Conservation (phyloP, 2,329 filamentous ascomycete genomes). For the Fusarium chuoi region DNA sequence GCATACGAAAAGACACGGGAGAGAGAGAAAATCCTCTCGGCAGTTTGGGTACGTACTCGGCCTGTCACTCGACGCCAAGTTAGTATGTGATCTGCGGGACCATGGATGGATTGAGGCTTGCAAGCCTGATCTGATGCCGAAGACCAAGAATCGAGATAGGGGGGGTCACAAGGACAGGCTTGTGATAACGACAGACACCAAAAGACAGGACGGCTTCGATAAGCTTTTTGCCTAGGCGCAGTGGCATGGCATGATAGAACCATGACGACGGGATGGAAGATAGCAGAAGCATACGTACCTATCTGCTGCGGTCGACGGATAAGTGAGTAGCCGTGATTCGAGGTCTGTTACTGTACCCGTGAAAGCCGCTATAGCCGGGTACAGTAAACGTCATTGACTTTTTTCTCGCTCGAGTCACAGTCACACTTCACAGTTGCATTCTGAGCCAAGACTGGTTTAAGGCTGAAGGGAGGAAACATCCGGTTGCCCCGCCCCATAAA, state of each 20-base stretch:
- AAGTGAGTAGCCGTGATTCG: not conserved
- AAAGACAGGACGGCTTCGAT: not conserved
- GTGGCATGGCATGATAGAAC: slow-evolving; percentile 2
- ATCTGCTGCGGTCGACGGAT: not conserved
- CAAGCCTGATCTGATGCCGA: slow-evolving; percentile 12
- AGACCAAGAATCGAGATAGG: not conserved
- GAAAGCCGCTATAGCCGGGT: slow-evolving; percentile 1
- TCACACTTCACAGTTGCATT: not conserved
- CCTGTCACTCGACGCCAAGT: not conserved
- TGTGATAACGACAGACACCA: slow-evolving; percentile 3
- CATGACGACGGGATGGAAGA: slow-evolving; percentile 12
- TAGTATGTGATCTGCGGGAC: slow-evolving; percentile 7
- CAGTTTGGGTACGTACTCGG: slow-evolving; percentile 17
- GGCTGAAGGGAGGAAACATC: not conserved
- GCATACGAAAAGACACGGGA: not conserved
- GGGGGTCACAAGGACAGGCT: slow-evolving; percentile 16
- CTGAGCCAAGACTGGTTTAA: not conserved
- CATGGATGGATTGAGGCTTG: not conserved
- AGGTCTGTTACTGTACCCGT: not conserved
- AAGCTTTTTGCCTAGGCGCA: slow-evolving; percentile 24
- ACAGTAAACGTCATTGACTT: not conserved
- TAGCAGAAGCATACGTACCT: not conserved
- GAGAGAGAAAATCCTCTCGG: slow-evolving; percentile 1
- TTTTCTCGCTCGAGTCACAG: not conserved
- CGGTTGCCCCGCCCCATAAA: slow-evolving; percentile 1